Base-by-base conservation (phyloP, 2,329 filamentous ascomycete genomes). In the Cladosporium oxysporum region DNA sequence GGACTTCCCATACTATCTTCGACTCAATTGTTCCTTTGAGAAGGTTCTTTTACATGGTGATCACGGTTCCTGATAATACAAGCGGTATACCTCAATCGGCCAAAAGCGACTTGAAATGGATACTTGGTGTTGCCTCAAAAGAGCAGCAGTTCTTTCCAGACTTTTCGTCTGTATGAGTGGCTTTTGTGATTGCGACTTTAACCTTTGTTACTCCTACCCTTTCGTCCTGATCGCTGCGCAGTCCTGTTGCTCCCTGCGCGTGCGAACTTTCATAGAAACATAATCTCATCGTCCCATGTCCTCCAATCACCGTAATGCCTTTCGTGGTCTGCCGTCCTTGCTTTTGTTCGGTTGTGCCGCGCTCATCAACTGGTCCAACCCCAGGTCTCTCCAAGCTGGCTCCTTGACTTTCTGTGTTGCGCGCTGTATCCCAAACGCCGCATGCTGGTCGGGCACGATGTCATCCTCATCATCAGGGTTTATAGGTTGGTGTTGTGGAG, bases 381-480 rank as follows among this genome's bases (percentile, higher is more conserved):
- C 90, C 7, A 94, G 79, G 74, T 95, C 91, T 75, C 89, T 90
- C 91, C 91, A 96, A 8, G 88, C 88, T 1, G 90, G 84, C 79
- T 93, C 90, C 72, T 84, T 85, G 71, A 83, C 84, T 69, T 85
- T 85, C 79, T 92, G 90, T 18, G 91, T 93, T 11, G 91, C 91
- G 71, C 90, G 86, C 77, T 91, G 88, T 72, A 96, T 95, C 47
- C 91, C 92, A 76, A 95, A 95, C 0, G 91, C 92, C 14, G 91
- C 91, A 75, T 95, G 91, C 79, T 95, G 91, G 77, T 95, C 91
- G 0, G 92, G 91, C 5, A 95, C 91, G 4, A 95, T 90, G 74
- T 95, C 91, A 75, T 95, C 92, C 79, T 95, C 91, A 76, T 95
- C 91, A 78, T 95, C 91, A 0, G 92, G 91, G 76, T 95, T 94